Base-by-base conservation (phyloP, 2,329 filamentous ascomycete genomes). In the Colletotrichum horii region DNA sequence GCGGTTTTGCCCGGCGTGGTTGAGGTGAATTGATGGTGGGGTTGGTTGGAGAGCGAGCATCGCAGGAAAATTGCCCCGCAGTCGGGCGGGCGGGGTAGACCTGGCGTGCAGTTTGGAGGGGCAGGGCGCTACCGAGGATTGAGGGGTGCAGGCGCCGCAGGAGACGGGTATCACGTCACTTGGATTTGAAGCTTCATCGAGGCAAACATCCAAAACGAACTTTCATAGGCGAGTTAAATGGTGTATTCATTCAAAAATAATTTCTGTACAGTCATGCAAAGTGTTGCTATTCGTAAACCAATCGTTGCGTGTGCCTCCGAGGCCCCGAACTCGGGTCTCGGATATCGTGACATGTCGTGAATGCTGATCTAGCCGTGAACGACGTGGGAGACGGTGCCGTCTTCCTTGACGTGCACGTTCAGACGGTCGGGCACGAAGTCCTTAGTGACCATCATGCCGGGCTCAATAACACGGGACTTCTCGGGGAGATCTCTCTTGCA, bases 301-400 rank as follows among this genome's bases (percentile, higher is more conserved):
- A 48, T 48, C n/a, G 48, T 28, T 28, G 32, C 36, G 24, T n/a
- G 1, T 4, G 15, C 34, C 14, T 19, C 8, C 24, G 15, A 67
- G 28, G 6, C 55, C 11, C 3, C n/a, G n/a, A 12, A 22, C 19
- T 22, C 43, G 43, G 6, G 4, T 48, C 43, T 24, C 34, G 66
- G 34, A 64, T 8, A 43, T 24, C 61, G 15, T 2, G n/a, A 12
- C 12, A 34, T 15, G 4, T 58, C 32, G 19, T 14, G 24, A 9
- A 15, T 52, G 12, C n/a, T 11, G 24, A 7, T 34, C 83, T 83
- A 91, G 26, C 90, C 90, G 79, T 92, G 89, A 76, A 86, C 81
- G 71, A 93, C 91, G 77, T 92, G 89, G 70, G 88, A 88, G 60
- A 93, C 90, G 16, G 88, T 91, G 65, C 91, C 91, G 73, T 93